A percentile compares a stretch with the other conserved stretches of the same genome.
phyloP scores from a whole-genome alignment of 2,329 filamentous ascomycete genomes.

The Neurospora sp. region DNA sequence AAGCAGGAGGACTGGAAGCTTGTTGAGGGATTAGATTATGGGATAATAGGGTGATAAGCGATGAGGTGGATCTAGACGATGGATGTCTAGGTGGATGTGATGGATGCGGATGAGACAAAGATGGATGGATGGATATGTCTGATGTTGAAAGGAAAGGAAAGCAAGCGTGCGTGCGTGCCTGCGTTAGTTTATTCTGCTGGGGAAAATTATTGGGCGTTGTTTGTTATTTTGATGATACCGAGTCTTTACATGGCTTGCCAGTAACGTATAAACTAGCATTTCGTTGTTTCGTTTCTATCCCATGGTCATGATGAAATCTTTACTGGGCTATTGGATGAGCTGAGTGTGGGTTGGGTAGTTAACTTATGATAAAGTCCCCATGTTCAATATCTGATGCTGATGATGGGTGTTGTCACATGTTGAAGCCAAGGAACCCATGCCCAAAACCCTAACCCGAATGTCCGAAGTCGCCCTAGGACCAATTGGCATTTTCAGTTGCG shows the following conservation, averaged over 20 bases:
- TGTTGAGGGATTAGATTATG: slow-evolving; percentile 1
- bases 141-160: not conserved
- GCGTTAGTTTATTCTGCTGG: not conserved
- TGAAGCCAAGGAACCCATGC: not conserved
- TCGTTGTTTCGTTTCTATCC: not conserved
- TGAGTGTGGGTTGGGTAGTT: not conserved
- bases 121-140: not conserved
- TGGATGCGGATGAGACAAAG: not conserved
- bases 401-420: not conserved
- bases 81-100: not conserved
- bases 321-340: not conserved
- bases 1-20: slow-evolving; percentile 47
- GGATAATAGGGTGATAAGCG: not conserved
- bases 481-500: not conserved
- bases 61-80: not conserved
- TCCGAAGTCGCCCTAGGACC: not conserved
- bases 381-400: not conserved
- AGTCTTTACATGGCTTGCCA: not conserved
- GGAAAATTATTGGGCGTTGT: not conserved
- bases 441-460: not conserved
- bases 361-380: not conserved
- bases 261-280: not conserved
- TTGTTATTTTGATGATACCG: not conserved
- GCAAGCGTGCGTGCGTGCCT: not conserved
- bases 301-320: not conserved